Evolutionary conservation across 768 basidiomycete genomes (phyloP), one percentile per base, ranked within the genome.

Genomic region (Pulveroboletus sp.): DNA sequence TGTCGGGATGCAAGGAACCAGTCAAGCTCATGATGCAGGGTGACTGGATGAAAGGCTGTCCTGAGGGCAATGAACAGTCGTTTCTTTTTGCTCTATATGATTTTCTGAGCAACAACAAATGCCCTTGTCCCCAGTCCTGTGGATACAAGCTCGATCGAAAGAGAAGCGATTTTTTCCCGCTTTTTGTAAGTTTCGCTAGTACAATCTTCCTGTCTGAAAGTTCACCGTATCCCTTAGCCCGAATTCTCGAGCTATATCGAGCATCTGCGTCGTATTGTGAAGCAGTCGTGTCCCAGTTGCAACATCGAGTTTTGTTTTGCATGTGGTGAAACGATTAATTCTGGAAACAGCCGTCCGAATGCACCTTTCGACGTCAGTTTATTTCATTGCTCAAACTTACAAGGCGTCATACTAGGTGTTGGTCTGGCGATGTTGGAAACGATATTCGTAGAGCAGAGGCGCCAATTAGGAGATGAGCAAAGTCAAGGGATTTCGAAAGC

Each of bases 21-120:
- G 74, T 82, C 30, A 80, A 80, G 56, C 70, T 93, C 36, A 82
- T 95, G 79, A 84, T 84, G 18, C 88, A 90, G 67, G 90, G 89
- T 26, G 84, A 93, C 63, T 96, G 92, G 92, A 96, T 96, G 93
- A 90, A 89, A 65, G 93, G 93, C 17, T 96, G 93, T 68, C 93
- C 93, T 0, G 93, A 95, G 66, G 90, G 89, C 45, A 83, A 85
- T 60, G 93, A 96, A 66, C 93, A 96, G 63, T 82, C 81, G 51
- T 88, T 87, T 70, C 73, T 96, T 45, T 96, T 96, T 70, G 79
- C 83, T 55, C 77, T 93, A 28, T 94, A 93, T 66, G 79, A 83
- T 41, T 78, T 86, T 56, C 75, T 94, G 45, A 78, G 76, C 57
- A 77, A 78, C 45, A 82, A 81, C 2, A 64, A 71, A 49, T 84